These are phyloP conservation scores for Oryza punctata DNA, from an alignment of 176 grass and related monocot species.

Conservation along the genomic window DNA sequence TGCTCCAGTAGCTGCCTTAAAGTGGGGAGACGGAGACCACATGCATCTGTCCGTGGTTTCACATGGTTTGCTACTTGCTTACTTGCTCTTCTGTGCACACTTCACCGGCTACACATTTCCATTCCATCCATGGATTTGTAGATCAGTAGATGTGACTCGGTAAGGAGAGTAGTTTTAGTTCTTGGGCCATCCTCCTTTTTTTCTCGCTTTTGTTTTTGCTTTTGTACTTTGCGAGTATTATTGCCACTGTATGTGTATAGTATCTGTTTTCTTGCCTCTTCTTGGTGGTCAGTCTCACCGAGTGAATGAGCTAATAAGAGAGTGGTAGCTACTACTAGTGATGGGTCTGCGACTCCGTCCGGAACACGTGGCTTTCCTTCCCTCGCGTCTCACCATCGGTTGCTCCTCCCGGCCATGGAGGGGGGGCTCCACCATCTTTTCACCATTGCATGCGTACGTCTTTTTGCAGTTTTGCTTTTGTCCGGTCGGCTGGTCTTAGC, in stretches of 20 bases:
- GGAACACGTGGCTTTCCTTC: constrained; percentile 39
- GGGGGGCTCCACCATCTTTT: constrained; percentile 48
- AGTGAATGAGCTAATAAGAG: constrained; percentile 13
- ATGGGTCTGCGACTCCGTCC: constrained; percentile 28
- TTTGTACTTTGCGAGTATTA: not conserved
- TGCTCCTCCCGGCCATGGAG: not conserved
- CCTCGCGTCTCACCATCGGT: constrained; percentile 32
- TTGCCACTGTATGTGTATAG: not conserved
- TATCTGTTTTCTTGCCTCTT: not conserved
- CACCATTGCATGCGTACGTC: constrained; percentile 53
- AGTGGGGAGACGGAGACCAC: constrained; percentile 41
- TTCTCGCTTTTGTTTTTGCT: not conserved
- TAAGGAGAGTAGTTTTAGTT: not conserved
- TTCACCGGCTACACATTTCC: not conserved
- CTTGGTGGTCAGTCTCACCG: not conserved
- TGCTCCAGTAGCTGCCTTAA: constrained; percentile 11
- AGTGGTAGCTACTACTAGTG: not conserved
- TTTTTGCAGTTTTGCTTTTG: constrained; percentile 44
- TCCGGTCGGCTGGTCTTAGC: constrained; percentile 45
- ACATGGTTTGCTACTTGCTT: constrained; percentile 28
- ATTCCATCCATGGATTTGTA: constrained; percentile 40
- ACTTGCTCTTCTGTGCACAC: not conserved
- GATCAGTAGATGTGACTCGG: constrained; percentile 17
- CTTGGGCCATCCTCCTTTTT: not conserved
- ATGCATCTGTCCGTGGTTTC: constrained; percentile 54